Evolutionary conservation across 208 protist species (phyloP).

Genomic region (Leishmania amazonensis): DNA sequence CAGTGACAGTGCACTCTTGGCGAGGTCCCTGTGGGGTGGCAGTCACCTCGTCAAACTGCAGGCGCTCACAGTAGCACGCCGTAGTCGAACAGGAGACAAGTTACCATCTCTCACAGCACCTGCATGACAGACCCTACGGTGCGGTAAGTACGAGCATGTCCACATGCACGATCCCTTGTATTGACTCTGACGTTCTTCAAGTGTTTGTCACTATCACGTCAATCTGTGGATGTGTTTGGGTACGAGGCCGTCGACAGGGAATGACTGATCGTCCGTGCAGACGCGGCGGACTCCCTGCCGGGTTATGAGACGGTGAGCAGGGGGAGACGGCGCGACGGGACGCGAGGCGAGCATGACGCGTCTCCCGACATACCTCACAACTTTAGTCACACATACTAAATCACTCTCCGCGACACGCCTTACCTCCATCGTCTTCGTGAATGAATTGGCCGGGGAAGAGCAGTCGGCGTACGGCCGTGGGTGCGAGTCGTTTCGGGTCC

Average conservation of each 20-base stretch:
- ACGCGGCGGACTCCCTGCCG: not conserved
- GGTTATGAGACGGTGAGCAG: not conserved
- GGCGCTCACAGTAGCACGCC: not conserved
- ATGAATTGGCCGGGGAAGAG: slow-evolving; percentile 79
- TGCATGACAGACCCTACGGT: not conserved
- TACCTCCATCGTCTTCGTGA: slow-evolving; percentile 34
- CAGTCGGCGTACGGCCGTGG: slow-evolving; percentile 60
- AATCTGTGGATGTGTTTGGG: not conserved
- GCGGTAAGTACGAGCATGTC: not conserved
- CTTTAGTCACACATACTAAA: not conserved
- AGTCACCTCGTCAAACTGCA: not conserved
- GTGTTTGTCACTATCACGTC: not conserved
- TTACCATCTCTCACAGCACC: not conserved
- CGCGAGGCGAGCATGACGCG: not conserved
- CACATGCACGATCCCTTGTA: not conserved
- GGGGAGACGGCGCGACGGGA: not conserved
- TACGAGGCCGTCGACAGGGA: not conserved
- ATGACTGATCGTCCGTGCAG: not conserved
- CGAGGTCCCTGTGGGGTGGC: not conserved
- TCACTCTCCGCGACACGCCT: not conserved
- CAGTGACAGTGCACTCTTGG: not conserved
- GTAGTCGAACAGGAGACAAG: not conserved
- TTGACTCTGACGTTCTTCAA: not conserved
- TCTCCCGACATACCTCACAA: no score
- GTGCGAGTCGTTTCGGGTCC: slow-evolving; percentile 80